Evolutionary conservation across 805 yeast species (phyloP).

Genomic region (Yarrowia deformans): DNA sequence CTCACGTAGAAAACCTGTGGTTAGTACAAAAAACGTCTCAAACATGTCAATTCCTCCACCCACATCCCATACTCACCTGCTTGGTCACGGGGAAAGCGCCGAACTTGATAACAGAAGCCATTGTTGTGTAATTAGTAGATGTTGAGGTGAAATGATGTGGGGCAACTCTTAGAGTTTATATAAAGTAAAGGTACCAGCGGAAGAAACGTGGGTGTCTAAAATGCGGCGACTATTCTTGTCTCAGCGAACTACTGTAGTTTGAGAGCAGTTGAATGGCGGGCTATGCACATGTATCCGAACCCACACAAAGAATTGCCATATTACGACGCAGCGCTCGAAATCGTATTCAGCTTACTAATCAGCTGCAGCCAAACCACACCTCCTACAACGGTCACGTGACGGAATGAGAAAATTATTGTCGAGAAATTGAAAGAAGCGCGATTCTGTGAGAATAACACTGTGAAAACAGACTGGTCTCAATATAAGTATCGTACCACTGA

Average conservation of each 20-base stretch:
- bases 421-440: no score
- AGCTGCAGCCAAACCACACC: no score
- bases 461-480: no score
- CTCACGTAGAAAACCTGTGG: conserved; percentile 39
- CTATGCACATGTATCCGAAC: background rate
- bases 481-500: no score
- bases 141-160: conserved; percentile 27
- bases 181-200: background rate
- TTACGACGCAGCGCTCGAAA: no score
- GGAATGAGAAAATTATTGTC: no score
- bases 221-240: background rate
- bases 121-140: conserved; percentile 31
- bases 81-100: conserved; percentile 49
- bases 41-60: background rate
- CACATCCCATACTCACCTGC: conserved; percentile 48
- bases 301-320: no score
- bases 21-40: background rate
- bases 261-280: background rate
- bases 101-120: conserved; percentile 45
- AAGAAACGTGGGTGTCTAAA: conserved; percentile 1
- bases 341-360: no score
- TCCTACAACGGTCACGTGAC: no score
- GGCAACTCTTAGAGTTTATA: conserved; percentile 8
- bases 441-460: no score
- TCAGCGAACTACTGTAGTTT: background rate